Base-by-base conservation (phyloP, 163 green algal genomes). In the Scenedesmus sp. region DNA sequence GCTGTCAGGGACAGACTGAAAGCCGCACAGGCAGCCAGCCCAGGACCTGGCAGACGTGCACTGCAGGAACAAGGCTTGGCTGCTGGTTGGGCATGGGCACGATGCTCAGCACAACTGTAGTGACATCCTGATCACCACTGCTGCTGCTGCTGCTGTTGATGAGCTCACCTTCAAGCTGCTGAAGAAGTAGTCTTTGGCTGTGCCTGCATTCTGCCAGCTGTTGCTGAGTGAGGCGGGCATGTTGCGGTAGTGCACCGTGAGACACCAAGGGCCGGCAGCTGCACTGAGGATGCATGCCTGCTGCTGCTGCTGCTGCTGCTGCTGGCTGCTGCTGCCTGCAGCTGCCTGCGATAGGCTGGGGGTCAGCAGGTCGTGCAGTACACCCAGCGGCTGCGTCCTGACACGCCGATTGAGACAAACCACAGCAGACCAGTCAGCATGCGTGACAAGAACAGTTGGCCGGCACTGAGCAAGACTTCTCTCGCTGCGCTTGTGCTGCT, bases 221-320 rank as follows among this genome's bases (percentile, higher is more conserved):
- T 59, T 80, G n/a, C 65, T 18, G 33, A 93, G 73, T 12, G 53
- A n/a, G 22, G 93, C 91, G 9, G 91, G 90, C 43, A 82, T 81
- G 83, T 92, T 65, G 9, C 91, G 93, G 87, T 94, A 95, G 84
- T 95, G 93, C 73, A 95, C 89, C 59, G 81, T 93, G 22, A 95
- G 84, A 20, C 18, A 46, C 93, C 93, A 95, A 1, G 93, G 93
- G 56, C 85, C 81, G 37, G 89, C 72, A 4, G 88, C 33, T 26
- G 81, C 35, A 24, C 43, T 72, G 65, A 70, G 33, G 18, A 10
- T 49, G 42, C 46, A 49, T 22, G 35, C 4, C 51, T 78, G n/a
- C 85, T 89, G 85, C 33, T 83, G 79, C 61, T 91, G 88, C 81
- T 89, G 81, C 83, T 76, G 78, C 72, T 59, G 56, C 10, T 59